phyloP scores from a whole-genome alignment of 2,329 filamentous ascomycete genomes.

The Stagonosporopsis tanaceti region DNA sequence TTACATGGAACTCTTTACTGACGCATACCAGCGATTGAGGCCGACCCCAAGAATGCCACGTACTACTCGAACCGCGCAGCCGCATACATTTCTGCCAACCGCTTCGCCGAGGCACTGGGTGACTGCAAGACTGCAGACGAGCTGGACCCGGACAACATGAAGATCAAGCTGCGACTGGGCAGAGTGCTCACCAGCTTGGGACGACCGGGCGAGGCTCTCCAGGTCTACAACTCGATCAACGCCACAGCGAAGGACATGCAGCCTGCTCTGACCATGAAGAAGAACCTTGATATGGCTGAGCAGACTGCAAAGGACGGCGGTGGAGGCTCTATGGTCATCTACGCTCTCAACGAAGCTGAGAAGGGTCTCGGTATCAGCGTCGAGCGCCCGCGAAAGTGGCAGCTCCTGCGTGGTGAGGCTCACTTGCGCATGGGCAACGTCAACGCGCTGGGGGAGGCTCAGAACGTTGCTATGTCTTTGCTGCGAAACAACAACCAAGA shows the following conservation, averaged over 20 bases:
- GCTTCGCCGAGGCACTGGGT: constrained; percentile 80
- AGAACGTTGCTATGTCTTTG: constrained; percentile 89
- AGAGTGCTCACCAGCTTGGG: constrained; percentile 90
- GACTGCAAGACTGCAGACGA: constrained; percentile 85
- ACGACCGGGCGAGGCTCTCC: constrained; percentile 83
- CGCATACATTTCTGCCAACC: constrained; percentile 87
- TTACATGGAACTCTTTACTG: constrained; percentile 21
- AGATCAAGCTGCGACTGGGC: constrained; percentile 86
- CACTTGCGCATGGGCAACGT: constrained; percentile 90
- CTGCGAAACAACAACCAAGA: constrained; percentile 88
- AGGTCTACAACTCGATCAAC: constrained; percentile 80
- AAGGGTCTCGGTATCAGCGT: constrained; percentile 78
- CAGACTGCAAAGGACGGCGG: constrained; percentile 77
- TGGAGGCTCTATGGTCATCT: constrained; percentile 88
- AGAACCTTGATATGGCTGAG: constrained; percentile 81
- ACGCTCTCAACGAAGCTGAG: constrained; percentile 90
- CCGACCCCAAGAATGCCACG: constrained; percentile 83
- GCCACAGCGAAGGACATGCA: constrained; percentile 86
- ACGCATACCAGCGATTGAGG: constrained; percentile 75
- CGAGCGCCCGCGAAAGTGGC: constrained; percentile 88
- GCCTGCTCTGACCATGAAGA: constrained; percentile 83
- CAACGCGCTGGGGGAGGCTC: constrained; percentile 88
- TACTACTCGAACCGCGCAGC: constrained; percentile 96
- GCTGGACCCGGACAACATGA: constrained; percentile 83
- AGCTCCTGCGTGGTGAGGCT: constrained; percentile 88